Conservation (phyloP, 495 filamentous ascomycete genomes). For the Letharia lupina region DNA sequence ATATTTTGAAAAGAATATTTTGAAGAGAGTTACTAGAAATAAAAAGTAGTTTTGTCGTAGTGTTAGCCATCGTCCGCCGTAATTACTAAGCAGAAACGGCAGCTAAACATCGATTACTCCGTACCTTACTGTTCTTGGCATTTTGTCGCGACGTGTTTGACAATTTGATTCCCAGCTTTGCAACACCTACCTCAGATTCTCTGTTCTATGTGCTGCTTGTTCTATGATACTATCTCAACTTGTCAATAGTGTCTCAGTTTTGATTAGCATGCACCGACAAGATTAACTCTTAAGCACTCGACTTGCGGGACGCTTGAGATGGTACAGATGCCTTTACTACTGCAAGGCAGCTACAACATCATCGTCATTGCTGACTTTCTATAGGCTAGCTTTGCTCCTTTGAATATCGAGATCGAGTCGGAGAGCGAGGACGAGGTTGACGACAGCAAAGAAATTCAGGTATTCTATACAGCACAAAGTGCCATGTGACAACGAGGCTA, state of each 20-base stretch:
- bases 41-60: too few relatives aligned
- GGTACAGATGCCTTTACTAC: background rate
- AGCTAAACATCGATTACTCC: constrained; percentile 13
- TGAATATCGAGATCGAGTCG: constrained; percentile 90
- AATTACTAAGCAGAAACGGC: background rate
- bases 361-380: background rate
- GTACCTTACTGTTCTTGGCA: constrained; percentile 1
- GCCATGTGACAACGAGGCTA: background rate
- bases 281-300: background rate
- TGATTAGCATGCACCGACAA: background rate
- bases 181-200: background rate
- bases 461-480: constrained; percentile 19
- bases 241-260: background rate
- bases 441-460: constrained; percentile 84
- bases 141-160: background rate
- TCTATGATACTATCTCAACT: background rate
- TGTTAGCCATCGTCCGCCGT: too few relatives aligned
- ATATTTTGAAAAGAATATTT: too few relatives aligned
- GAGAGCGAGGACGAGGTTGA: constrained; percentile 86
- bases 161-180: background rate
- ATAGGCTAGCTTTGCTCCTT: constrained; percentile 57
- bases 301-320: background rate
- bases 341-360: background rate
- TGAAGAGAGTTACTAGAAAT: too few relatives aligned
- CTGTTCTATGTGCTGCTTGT: background rate